Percentiles rank a stretch among this genome's conserved stretches.
Evolutionary conservation across 2,329 filamentous ascomycete species (phyloP).

Genomic region (Ophiostoma pallidulum): DNA sequence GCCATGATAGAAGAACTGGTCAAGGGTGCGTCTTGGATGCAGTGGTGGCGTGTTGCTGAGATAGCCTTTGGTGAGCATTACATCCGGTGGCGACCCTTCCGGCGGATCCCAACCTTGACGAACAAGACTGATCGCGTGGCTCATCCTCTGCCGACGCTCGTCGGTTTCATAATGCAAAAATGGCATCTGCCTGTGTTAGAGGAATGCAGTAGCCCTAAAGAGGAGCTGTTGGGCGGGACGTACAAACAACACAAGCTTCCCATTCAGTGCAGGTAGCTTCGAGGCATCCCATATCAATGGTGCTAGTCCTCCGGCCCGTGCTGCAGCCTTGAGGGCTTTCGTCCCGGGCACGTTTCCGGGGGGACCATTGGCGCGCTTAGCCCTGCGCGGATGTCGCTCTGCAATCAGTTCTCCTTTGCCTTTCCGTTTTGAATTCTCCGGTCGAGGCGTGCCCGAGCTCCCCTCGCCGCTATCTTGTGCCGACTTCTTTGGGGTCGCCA

Average conservation of each 20-base stretch:
- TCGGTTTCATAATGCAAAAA: slow-evolving; percentile 58
- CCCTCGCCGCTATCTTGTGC: slow-evolving; percentile 14
- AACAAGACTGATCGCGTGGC: slow-evolving; percentile 35
- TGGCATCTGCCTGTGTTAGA: slow-evolving; percentile 43
- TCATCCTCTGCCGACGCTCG: slow-evolving; percentile 44
- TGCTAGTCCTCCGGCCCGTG: slow-evolving; percentile 9
- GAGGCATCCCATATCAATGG: slow-evolving; percentile 24
- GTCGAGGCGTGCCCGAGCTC: slow-evolving; percentile 16
- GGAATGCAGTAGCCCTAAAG: slow-evolving; percentile 2
- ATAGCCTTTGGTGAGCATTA: slow-evolving; percentile 39
- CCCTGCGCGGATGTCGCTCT: slow-evolving; percentile 27
- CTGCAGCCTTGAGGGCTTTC: slow-evolving; percentile 22
- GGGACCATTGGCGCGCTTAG: slow-evolving; percentile 25
- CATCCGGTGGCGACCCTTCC: slow-evolving; percentile 27
- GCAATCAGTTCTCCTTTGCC: slow-evolving; percentile 27
- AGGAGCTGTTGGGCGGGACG: slow-evolving; percentile 9
- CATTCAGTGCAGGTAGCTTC: slow-evolving; percentile 21
- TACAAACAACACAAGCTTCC: slow-evolving; percentile 28
- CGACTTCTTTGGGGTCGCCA: slow-evolving; percentile 17
- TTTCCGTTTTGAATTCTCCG: slow-evolving; percentile 26
- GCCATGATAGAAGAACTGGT: slow-evolving; percentile 58
- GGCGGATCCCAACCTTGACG: slow-evolving; percentile 24
- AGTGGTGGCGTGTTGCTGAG: slow-evolving; percentile 36
- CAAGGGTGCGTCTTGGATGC: slow-evolving; percentile 52
- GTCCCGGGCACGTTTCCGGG: slow-evolving; percentile 28